phyloP scores from a whole-genome alignment of 768 basidiomycete genomes.

The Daedalea quercina region DNA sequence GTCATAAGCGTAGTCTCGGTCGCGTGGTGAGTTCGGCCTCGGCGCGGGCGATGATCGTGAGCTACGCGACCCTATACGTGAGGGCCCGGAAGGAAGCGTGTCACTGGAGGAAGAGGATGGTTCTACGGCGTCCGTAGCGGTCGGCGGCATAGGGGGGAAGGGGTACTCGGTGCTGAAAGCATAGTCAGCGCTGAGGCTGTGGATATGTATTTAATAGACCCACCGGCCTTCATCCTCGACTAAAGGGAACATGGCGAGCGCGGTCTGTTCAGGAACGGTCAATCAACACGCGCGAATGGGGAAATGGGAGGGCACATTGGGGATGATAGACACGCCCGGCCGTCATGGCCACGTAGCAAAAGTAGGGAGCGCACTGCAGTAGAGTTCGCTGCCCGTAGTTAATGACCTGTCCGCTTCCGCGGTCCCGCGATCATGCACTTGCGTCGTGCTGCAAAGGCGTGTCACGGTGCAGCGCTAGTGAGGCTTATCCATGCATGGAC shows the following conservation, averaged over 20 bases:
- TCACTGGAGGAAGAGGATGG: background rate
- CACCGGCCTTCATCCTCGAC: conserved; percentile 1
- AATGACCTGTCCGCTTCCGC: background rate
- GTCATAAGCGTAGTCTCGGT: conserved; percentile 12
- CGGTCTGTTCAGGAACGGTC: background rate
- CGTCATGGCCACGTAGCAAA: background rate
- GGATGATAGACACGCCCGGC: background rate
- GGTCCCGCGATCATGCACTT: background rate
- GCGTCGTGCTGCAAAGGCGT: background rate
- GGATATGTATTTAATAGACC: background rate
- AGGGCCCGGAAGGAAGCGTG: background rate
- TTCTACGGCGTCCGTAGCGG: background rate
- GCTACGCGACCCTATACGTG: background rate
- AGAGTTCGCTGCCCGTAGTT: background rate
- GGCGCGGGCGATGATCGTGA: conserved; percentile 4
- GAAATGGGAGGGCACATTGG: background rate
- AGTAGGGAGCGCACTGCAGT: background rate
- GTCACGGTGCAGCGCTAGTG: background rate
- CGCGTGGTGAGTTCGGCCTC: background rate
- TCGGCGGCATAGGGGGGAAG: background rate
- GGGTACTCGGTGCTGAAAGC: background rate
- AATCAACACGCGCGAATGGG: background rate
- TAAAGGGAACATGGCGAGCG: background rate
- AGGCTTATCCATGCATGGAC: background rate
- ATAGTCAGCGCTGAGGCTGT: background rate